Base-by-base conservation (phyloP, 1,284 basidiomycete genomes). In the Rhodotorula sp. region DNA sequence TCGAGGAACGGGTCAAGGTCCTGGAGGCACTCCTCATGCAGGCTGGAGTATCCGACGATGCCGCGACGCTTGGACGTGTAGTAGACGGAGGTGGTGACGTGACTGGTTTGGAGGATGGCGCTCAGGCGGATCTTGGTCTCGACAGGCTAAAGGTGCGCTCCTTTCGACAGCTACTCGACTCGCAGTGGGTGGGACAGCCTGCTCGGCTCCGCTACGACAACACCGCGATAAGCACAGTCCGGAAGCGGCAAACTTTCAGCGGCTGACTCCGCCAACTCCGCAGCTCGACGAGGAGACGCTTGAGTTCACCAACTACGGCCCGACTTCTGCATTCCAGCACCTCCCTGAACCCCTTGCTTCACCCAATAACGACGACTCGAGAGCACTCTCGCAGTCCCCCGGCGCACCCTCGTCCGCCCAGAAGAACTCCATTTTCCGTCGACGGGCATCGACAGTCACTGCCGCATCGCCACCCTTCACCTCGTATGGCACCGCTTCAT, bases 301-400 rank as follows among this genome's bases (percentile, higher is more conserved):
- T 28, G 50, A 65, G 37, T 46, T 69, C 47, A 34, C 58, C 16
- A 34, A 44, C 4, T 69, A 65, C 54, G 68, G 68, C 8, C 64
- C 68, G 2, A 69, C 61, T 0, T 55, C 51, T 1, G 68, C 68
- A 3, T 69, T 69, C 20, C 63, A 65, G 26, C 64, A 69, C 26
- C 56, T 69, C 6, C 64, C 60, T 2, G 51, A 54, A 11, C 60
- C 68, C 4, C 16, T 57, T 13, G 40, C 34, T 22, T 59, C 60
- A 4, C 47, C 65, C 11, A 58, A 57, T 20, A 28, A 6, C 4
- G 51, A 40, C n/a, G 54, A 54, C 28, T 37, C 16, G 10, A 62
- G 40, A 30, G 56, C 24, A 9, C 44, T 62, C 9, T 54, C 60
- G 16, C 34, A 31, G 10, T 61, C 59, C 0, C 55, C 60, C 4